Evolutionary conservation across 164 flowering plant species (phyloP), one percentile per base, ranked within the genome.

Genomic region (Amborella trichopoda): DNA sequence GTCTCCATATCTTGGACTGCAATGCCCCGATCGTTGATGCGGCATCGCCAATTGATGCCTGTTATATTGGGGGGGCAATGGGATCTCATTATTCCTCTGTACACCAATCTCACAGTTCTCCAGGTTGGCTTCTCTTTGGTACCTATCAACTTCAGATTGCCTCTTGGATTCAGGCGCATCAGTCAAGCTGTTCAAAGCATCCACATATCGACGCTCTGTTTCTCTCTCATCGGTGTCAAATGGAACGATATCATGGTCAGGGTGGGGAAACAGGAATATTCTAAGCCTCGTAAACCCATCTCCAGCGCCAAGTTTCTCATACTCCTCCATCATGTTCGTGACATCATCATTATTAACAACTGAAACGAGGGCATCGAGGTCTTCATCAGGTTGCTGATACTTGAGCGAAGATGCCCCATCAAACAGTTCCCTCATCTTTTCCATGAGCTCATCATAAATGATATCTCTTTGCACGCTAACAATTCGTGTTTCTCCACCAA

Each of bases 381-480:
- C 99, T 60, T 93, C 99, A 66, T 93, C 99, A 2, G 96, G 99
- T 60, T 93, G 99, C 57, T 93, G 99, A 48, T 93, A 93, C 55
- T 93, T 93, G 64, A 93, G 49, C 17, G 80, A 59, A 1, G 65
- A 54, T 1, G 73, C 91, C 6, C 67, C 80, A 2, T 84, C 95
- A 49, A 66, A 93, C 13, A 93, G 65, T 60, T 88, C 99, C 54
- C 67, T 66, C 99, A 88, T 84, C 60, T 61, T 78, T 27, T 8
- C 54, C 86, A 88, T 84, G 55, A 93, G 59, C 26, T 93, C 96
- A 26, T 75, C 83, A 26, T 57, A 93, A 30, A 37, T 49, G 8
- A 81, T 64, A 47, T 80, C 88, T 3, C 94, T 56, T 0, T 90
- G 81, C 32, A 88, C 57, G 44, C 88, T 71, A 22, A 93, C 87